Evolutionary conservation across 2,329 filamentous ascomycete genomes (phyloP).

Genomic region (Exutisphaerella laricina): DNA sequence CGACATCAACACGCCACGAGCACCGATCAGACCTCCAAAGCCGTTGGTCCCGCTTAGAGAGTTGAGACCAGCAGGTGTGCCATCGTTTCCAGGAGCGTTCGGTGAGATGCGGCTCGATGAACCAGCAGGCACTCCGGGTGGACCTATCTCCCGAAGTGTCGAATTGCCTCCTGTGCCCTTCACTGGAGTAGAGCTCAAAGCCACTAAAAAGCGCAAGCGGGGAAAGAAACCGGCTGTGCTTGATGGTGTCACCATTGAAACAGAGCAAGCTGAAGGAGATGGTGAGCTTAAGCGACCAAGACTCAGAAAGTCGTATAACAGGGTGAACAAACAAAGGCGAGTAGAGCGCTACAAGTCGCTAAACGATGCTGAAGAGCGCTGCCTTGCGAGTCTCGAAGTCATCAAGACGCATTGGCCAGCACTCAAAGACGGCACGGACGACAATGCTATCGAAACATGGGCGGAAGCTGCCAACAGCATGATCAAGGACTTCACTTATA

Average conservation of each 20-base stretch:
- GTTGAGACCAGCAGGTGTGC: conserved; percentile 5
- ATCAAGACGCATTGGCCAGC: conserved; percentile 40
- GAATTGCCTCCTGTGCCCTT: conserved; percentile 1
- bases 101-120: background rate
- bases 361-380: conserved; percentile 18
- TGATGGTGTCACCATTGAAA: background rate
- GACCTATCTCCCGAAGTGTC: background rate
- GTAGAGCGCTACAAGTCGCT: conserved; percentile 8
- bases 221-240: conserved; percentile 6
- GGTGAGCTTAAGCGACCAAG: conserved; percentile 15
- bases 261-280: conserved; percentile 9
- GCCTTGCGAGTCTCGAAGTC: conserved; percentile 35
- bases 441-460: conserved; percentile 50
- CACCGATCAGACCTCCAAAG: conserved; percentile 1
- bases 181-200: background rate
- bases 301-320: conserved; percentile 16
- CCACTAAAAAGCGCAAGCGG: conserved; percentile 9
- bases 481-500: conserved; percentile 55
- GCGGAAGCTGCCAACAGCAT: conserved; percentile 54
- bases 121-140: background rate
- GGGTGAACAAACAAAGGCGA: conserved; percentile 2
- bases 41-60: conserved; percentile 5
- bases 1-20: background rate
- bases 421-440: conserved; percentile 40
- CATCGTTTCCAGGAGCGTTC: too few relatives aligned